phyloP scores from a whole-genome alignment of 2,329 filamentous ascomycete species.

The Ophiostoma angusticollis region DNA sequence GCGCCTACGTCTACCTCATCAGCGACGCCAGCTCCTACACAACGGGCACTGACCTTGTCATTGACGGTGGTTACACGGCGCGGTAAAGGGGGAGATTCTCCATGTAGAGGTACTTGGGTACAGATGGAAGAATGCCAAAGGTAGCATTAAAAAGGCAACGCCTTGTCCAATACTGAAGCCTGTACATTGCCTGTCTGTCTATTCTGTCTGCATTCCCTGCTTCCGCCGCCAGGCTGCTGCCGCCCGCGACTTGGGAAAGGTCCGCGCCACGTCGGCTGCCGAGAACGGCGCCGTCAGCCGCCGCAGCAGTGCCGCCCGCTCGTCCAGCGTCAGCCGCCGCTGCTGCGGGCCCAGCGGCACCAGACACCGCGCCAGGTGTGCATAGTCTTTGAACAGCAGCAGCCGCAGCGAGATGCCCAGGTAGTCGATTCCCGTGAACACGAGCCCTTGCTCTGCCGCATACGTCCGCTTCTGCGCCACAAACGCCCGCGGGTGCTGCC shows the following conservation, averaged over 20 bases:
- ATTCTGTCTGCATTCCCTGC: constrained; percentile 9
- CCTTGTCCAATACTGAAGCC: not conserved
- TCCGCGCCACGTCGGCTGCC: constrained; percentile 48
- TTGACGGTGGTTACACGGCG: constrained; percentile 65
- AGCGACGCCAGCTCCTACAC: constrained; percentile 72
- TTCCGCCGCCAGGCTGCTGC: constrained; percentile 12
- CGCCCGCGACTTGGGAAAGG: constrained; percentile 29
- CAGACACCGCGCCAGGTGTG: constrained; percentile 52
- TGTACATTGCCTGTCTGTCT: not conserved
- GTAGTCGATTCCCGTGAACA: constrained; percentile 74
- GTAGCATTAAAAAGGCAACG: too few species aligned
- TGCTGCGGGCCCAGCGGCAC: constrained; percentile 60
- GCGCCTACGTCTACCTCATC: constrained; percentile 69
- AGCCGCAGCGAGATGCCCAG: constrained; percentile 60
- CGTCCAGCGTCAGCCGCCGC: constrained; percentile 49
- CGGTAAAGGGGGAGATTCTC: constrained; percentile 9
- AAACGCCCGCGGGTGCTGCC: constrained; percentile 64
- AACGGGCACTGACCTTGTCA: constrained; percentile 58
- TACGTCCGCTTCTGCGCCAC: constrained; percentile 57
- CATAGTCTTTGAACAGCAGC: constrained; percentile 61
- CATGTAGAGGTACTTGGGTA: too few species aligned
- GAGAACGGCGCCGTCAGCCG: constrained; percentile 53
- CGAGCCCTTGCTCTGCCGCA: constrained; percentile 52
- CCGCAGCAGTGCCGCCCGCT: constrained; percentile 49
- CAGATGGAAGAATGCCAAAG: too few species aligned